A percentile compares a stretch with the other conserved stretches of the same genome.
phyloP scores from a whole-genome alignment of 441 rosid species.

The Pelargonium myrrhifolium region DNA sequence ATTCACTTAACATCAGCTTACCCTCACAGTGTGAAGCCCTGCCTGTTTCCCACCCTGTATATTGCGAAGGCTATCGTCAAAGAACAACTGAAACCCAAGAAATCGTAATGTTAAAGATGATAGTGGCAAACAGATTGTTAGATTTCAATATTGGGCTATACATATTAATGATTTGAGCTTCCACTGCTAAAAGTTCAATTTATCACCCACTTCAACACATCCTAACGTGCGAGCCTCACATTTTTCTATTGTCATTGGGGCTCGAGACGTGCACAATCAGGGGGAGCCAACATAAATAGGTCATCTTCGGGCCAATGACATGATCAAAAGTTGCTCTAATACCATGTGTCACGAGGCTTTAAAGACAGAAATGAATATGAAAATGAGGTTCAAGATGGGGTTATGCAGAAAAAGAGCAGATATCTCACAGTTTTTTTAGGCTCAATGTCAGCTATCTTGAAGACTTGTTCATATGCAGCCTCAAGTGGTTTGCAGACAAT shows the following conservation, averaged over 20 bases:
- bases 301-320: too few relatives aligned
- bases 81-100: slow-evolving; percentile 53
- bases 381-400: not conserved
- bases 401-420: not conserved
- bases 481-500: slow-evolving; percentile 87
- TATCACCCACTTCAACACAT: too few relatives aligned
- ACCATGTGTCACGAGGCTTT: too few relatives aligned
- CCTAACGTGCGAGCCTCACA: too few relatives aligned
- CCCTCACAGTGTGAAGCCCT: slow-evolving; percentile 78
- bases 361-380: too few relatives aligned
- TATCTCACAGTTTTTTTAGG: slow-evolving; percentile 59
- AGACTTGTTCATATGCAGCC: slow-evolving; percentile 56
- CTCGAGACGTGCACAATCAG: too few relatives aligned
- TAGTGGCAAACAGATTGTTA: not conserved
- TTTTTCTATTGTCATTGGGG: too few relatives aligned
- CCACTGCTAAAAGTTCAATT: too few relatives aligned
- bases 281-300: too few relatives aligned
- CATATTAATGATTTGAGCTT: too few relatives aligned
- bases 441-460: slow-evolving; percentile 57
- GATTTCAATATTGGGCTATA: too few relatives aligned
- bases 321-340: too few relatives aligned
- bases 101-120: not conserved
- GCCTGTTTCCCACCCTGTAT: slow-evolving; percentile 53
- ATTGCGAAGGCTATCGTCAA: slow-evolving; percentile 79
- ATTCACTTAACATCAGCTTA: slow-evolving; percentile 23